Percentiles rank a stretch among this genome's conserved stretches.
Conservation (phyloP, 2,329 filamentous ascomycete genomes). For the Paraconiothyrium brasiliense region DNA sequence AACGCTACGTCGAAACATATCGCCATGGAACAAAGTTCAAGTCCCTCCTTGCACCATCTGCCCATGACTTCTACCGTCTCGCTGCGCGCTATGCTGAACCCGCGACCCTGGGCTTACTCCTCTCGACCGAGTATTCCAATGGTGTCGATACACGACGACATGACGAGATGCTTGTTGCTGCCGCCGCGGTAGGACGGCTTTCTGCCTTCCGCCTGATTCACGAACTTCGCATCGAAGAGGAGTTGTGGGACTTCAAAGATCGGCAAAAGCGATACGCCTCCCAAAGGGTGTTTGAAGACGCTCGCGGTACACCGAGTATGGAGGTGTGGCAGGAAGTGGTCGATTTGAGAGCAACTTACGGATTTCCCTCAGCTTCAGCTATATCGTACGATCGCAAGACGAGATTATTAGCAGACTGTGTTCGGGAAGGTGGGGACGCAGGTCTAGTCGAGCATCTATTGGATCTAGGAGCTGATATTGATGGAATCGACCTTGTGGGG, state of each 20-base stretch:
- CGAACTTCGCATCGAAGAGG: not conserved
- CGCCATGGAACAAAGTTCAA: not conserved
- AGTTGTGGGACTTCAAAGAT: not conserved
- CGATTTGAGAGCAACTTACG: not conserved
- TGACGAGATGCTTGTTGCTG: conserved; percentile 3
- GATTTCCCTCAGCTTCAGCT: not conserved
- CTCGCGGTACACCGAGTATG: not conserved
- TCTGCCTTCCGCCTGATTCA: not conserved
- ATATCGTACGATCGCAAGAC: not conserved
- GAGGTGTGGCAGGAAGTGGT: conserved; percentile 1
- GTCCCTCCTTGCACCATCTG: not conserved
- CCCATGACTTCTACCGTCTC: not conserved
- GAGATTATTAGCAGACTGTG: not conserved
- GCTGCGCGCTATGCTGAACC: not conserved
- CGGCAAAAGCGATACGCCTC: not conserved
- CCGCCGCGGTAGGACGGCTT: not conserved
- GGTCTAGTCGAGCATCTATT: not conserved
- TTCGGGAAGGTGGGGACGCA: not conserved
- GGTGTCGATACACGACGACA: not conserved
- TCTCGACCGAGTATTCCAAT: not conserved
- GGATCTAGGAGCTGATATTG: conserved; percentile 2
- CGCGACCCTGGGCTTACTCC: not conserved
- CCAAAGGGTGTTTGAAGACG: not conserved
- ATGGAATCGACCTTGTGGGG: not conserved
- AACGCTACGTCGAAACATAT: not conserved